Evolutionary conservation across 768 basidiomycete species (phyloP), one percentile per base, ranked within the genome.

Genomic region (Arthromyces matolae): DNA sequence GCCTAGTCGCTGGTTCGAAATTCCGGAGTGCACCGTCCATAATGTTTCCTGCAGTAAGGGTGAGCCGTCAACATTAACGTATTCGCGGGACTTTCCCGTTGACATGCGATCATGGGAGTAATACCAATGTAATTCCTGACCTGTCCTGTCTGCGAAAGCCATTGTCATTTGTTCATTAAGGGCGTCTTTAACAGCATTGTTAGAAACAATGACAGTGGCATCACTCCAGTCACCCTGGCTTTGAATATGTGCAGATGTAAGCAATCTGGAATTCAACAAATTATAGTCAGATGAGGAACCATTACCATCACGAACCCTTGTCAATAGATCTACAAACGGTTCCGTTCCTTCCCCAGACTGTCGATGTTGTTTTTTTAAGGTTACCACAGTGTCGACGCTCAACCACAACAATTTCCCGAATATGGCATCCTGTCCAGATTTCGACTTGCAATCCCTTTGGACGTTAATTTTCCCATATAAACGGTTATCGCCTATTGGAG

Each of bases 391-490:
- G 0, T 54, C 42, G 1, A 71, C 35, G 0, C 56, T 60, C 5
- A 64, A 39, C 71, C 72, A 72, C 0, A 72, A 53, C 0, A 69
- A 28, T 36, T 64, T 63, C 1, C 71, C 71, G 3, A 56, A 53
- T 0, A 66, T 52, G 0, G 38, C 49, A 0, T 62, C 47, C 29
- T 66, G 57, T 0, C 56, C 56, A 14, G 25, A 13, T 6, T 37
- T 25, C 0, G 51, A 51, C 3, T 18, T 44, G 9, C 44, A 31
- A 20, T 32, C 20, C 0, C 36, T 35, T 13, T 35, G 20, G 3
- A 50, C 55, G 42, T 59, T 38, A 0, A 65, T 23, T 3, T 39
- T 35, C 0, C 56, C 39, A 29, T 56, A 67, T 8, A 74, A 42
- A 1, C 56, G 45, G 0, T 34, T 60, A 5, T 66, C 53, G 0